Percentiles rank a stretch among this genome's conserved stretches.
phyloP scores from a whole-genome alignment of 805 yeast genomes.

The Candida awuae region DNA sequence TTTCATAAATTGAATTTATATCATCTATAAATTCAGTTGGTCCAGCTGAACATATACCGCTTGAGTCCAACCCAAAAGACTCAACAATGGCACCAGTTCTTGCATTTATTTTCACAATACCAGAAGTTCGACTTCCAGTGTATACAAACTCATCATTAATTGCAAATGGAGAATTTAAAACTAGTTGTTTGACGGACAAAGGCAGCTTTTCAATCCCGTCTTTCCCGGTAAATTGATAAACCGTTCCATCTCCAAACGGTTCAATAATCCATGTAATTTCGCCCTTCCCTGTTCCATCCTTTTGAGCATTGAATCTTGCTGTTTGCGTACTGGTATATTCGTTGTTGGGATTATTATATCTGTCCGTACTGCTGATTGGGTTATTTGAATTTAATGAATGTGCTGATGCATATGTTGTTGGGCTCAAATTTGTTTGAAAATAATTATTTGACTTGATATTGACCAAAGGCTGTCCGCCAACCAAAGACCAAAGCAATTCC shows the following conservation, averaged over 20 bases:
- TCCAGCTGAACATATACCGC: neutral
- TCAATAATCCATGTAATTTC: conserved; percentile 77
- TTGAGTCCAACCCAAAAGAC: conserved; percentile 40
- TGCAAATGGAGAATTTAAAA: conserved; percentile 80
- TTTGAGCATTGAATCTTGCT: neutral
- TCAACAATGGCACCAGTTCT: conserved; percentile 65
- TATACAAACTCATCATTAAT: conserved; percentile 74
- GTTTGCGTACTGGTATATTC: neutral
- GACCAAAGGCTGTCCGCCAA: conserved; percentile 58
- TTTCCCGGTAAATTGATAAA: conserved; percentile 70
- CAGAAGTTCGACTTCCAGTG: conserved; percentile 75
- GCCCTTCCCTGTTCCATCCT: conserved; percentile 2
- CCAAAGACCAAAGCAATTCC: conserved; percentile 64
- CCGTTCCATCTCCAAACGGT: conserved; percentile 76
- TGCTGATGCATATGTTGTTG: conserved; percentile 6
- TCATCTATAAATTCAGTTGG: neutral
- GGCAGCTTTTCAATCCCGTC: conserved; percentile 78
- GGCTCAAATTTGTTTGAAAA: neutral
- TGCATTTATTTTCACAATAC: conserved; percentile 66
- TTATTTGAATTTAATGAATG: neutral
- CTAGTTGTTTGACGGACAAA: conserved; percentile 66
- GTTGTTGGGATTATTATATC: neutral
- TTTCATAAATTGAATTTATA: neutral
- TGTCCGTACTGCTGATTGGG: neutral
- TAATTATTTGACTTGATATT: conserved; percentile 21